Evolutionary conservation across 2,329 filamentous ascomycete species (phyloP).

Genomic region (Metarhizium rileyi): DNA sequence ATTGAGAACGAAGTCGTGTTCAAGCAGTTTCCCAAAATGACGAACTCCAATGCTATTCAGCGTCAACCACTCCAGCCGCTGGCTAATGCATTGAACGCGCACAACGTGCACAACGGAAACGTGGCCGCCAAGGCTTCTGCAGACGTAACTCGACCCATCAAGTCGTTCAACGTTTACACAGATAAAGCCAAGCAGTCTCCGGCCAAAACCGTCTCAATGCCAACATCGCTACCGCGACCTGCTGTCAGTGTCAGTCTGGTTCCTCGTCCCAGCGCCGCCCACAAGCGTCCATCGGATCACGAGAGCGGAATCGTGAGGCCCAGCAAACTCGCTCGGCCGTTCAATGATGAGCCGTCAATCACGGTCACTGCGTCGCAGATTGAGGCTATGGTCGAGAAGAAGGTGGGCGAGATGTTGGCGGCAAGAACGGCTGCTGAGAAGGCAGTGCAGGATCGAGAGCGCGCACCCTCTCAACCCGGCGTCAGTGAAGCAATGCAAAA

Average conservation of each 20-base stretch:
- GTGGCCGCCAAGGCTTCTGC: conserved; percentile 29
- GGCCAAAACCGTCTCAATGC: conserved; percentile 3
- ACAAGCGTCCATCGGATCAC: conserved; percentile 35
- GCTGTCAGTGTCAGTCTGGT: conserved; percentile 17
- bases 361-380: conserved; percentile 65
- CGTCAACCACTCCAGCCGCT: conserved; percentile 75
- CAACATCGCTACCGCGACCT: conserved; percentile 24
- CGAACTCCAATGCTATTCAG: conserved; percentile 29
- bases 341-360: conserved; percentile 21
- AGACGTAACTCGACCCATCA: conserved; percentile 59
- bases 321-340: conserved; percentile 36
- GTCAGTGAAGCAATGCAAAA: conserved; percentile 71
- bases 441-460: conserved; percentile 19
- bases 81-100: conserved; percentile 63
- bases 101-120: conserved; percentile 59
- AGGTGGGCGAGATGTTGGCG: conserved; percentile 81
- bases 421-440: conserved; percentile 48
- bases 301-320: conserved; percentile 30
- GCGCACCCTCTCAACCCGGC: conserved; percentile 31
- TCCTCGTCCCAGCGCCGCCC: conserved; percentile 8
- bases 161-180: conserved; percentile 79
- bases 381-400: conserved; percentile 85
- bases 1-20: conserved; percentile 93
- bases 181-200: conserved; percentile 48
- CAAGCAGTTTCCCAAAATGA: conserved; percentile 58